A percentile compares a stretch with the other conserved stretches of the same genome.
These are phyloP conservation scores for Diaporthe ampelina DNA, from an alignment of 2,329 filamentous ascomycete genomes.

Conservation along the genomic window DNA sequence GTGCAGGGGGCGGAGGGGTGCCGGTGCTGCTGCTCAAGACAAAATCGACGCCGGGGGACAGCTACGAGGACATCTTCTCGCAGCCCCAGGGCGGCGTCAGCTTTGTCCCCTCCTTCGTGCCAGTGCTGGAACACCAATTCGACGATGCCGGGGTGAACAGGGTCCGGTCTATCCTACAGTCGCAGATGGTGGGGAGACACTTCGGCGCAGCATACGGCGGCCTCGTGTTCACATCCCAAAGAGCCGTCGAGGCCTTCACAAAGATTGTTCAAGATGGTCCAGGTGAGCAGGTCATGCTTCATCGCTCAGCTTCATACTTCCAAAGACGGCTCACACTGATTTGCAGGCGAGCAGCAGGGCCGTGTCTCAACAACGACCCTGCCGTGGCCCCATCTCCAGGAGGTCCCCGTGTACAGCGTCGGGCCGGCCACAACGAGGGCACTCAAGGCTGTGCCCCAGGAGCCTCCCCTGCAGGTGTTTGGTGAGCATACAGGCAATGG, in stretches of 20 bases:
- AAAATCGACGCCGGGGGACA: conserved; percentile 77
- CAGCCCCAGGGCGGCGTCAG: conserved; percentile 53
- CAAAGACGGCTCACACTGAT: conserved; percentile 45
- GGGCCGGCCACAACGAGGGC: conserved; percentile 85
- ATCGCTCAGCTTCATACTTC: background rate
- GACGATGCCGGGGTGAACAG: conserved; percentile 69
- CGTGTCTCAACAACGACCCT: conserved; percentile 12
- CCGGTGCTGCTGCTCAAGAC: conserved; percentile 85
- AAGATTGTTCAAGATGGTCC: conserved; percentile 70
- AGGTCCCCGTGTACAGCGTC: conserved; percentile 80
- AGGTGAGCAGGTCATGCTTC: conserved; percentile 48
- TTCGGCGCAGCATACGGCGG: conserved; percentile 72
- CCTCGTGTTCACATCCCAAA: conserved; percentile 87
- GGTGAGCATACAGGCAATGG: conserved; percentile 90
- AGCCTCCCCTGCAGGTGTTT: conserved; percentile 72
- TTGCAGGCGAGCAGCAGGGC: background rate
- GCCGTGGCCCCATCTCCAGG: conserved; percentile 66
- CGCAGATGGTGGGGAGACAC: conserved; percentile 56
- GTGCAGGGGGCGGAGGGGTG: conserved; percentile 44
- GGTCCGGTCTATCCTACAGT: conserved; percentile 65
- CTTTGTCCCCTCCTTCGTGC: conserved; percentile 79
- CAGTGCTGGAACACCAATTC: conserved; percentile 81
- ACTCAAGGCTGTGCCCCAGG: conserved; percentile 68
- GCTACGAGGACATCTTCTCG: conserved; percentile 78
- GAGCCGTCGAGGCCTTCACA: conserved; percentile 84